Evolutionary conservation across 1,284 basidiomycete genomes (phyloP), one percentile per base, ranked within the genome.

Genomic region (Mycosarcoma maydis): DNA sequence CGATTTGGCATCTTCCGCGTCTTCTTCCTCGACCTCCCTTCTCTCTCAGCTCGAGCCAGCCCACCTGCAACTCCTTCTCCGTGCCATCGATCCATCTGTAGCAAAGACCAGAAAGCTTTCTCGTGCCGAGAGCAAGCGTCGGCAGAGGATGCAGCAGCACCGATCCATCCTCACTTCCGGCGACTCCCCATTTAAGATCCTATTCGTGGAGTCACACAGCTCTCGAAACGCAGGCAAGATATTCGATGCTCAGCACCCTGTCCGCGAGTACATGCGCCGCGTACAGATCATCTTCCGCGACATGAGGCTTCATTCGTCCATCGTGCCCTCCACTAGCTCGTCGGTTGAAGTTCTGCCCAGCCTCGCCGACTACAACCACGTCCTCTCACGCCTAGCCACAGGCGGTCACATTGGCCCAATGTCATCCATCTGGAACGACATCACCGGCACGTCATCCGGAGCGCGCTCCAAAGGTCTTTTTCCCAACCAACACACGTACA

Each of bases 361-460:
- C 23, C 45, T 73, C 11, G 44, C 48, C 39, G 70, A 73, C 55
- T 76, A 76, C 68, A 75, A 79, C 45, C 56, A 71, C 16, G 73
- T 75, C 23, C 54, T 77, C 7, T 50, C 60, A 13, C 62, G 60
- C 26, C 70, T 79, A 4, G 56, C 72, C 6, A 46, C 55, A 3
- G 75, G 61, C 29, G 75, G 75, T 30, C 70, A 75, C 44, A 64
- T 69, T 10, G 64, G 56, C 8, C 59, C 66, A 37, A 75, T 78
- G 75, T 61, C 68, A 16, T 27, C 44, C 11, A 60, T 79, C 29
- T 79, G 76, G 72, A 55, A 71, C 38, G 57, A 69, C 6, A 67
- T 77, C 49, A 59, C 36, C 19, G 61, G 52, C n/a, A 33, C 39
- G 10, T 50, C 57, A 8, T 32, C 39, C 22, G 48, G 49, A 11